Evolutionary conservation across 139 green algal species (phyloP).

Genomic region (Chlorella sp.): DNA sequence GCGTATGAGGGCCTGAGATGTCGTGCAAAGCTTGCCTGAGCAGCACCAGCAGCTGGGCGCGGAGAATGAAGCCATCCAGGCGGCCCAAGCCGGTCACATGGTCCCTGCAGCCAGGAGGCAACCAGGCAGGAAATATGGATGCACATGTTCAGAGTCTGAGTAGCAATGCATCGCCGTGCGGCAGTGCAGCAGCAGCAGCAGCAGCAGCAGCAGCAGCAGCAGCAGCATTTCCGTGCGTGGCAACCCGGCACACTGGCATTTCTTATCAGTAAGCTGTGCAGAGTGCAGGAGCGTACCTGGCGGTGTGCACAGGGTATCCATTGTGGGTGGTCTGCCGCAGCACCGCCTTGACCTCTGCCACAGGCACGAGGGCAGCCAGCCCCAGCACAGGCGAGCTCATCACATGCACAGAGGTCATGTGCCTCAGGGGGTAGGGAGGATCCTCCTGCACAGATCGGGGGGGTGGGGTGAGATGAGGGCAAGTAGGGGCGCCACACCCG

Average conservation of each 20-base stretch:
- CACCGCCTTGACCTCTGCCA: conserved; percentile 63
- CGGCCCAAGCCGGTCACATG: conserved; percentile 15
- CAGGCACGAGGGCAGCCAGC: conserved; percentile 65
- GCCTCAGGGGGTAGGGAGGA: conserved; percentile 68
- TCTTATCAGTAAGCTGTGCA: no score
- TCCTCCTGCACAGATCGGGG: conserved; percentile 80
- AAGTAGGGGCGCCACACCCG: neutral
- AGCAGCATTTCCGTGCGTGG: no score
- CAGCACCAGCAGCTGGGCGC: conserved; percentile 87
- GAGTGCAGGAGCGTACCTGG: no score
- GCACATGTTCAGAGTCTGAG: no score
- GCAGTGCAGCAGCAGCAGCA: no score
- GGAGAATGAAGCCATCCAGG: conserved; percentile 84
- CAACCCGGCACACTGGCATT: no score
- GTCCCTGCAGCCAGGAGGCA: neutral
- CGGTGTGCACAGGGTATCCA: conserved; percentile 81
- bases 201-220: no score
- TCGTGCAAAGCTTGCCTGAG: conserved; percentile 52
- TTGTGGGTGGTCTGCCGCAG: conserved; percentile 80
- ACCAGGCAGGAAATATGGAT: neutral
- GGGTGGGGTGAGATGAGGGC: conserved; percentile 49
- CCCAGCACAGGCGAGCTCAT: conserved; percentile 72
- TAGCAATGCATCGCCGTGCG: no score
- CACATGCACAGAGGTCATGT: conserved; percentile 58
- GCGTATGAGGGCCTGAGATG: no score